Percentiles rank a stretch among this genome's conserved stretches.
These are phyloP conservation scores for Chloromonas sp. DNA, from an alignment of 163 green algal species.

Conservation along the genomic window DNA sequence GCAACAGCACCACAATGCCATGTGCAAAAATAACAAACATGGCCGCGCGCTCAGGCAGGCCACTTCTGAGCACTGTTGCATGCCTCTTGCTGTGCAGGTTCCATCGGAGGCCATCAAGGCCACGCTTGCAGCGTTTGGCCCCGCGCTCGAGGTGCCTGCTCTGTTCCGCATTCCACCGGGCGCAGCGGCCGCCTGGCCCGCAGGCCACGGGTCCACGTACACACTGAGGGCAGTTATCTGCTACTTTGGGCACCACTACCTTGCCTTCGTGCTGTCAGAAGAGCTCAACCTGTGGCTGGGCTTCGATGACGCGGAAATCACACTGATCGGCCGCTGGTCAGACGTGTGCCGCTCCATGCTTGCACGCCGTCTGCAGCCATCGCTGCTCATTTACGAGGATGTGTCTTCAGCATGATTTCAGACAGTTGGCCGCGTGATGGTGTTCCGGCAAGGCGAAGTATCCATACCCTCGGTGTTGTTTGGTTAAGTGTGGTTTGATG, in stretches of 20 bases:
- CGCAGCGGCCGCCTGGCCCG: not conserved
- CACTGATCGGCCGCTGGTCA: conserved; percentile 51
- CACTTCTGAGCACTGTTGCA: not conserved
- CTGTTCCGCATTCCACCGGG: conserved; percentile 37
- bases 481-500: no score
- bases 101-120: conserved; percentile 39
- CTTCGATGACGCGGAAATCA: conserved; percentile 60
- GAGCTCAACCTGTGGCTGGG: conserved; percentile 64
- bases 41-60: no score
- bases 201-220: conserved; percentile 4
- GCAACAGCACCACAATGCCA: no score
- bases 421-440: no score
- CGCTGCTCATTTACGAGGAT: conserved; percentile 62
- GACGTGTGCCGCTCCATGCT: conserved; percentile 48
- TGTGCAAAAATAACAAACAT: no score
- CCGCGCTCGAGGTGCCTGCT: conserved; percentile 34
- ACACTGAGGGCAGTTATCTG: conserved; percentile 42
- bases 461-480: no score
- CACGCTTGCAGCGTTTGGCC: conserved; percentile 40
- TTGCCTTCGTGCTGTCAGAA: conserved; percentile 54
- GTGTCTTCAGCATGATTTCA: not conserved
- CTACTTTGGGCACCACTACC: conserved; percentile 74
- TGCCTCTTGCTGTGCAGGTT: conserved; percentile 28
- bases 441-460: no score
- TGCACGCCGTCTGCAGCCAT: conserved; percentile 52